Evolutionary conservation across 352 stramenopile genomes (phyloP).

Genomic region (Phytopythium oedochilum): DNA sequence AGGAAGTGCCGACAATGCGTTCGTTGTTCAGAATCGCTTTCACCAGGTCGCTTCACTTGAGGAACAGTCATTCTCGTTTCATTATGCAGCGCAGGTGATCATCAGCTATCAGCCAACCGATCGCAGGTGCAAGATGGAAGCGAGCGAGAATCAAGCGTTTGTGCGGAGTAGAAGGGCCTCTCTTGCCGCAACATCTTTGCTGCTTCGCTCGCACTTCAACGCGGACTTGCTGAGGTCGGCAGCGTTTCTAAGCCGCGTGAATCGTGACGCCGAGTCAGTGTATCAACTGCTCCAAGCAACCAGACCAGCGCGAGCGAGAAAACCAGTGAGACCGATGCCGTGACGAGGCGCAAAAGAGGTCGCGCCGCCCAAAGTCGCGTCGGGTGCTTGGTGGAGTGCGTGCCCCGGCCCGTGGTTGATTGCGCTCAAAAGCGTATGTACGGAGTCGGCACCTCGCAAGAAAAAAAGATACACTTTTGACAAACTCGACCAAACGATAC

Average conservation of each 20-base stretch:
- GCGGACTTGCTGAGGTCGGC: neutral
- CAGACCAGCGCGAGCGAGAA: neutral
- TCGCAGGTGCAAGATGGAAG: too few species aligned
- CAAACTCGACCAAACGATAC: neutral
- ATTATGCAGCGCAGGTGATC: too few species aligned
- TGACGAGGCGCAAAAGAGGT: neutral
- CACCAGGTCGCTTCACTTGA: too few species aligned
- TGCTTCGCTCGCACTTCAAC: constrained; percentile 1
- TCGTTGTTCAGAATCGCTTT: too few species aligned
- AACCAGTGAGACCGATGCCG: neutral
- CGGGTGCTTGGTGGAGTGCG: neutral
- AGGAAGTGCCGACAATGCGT: too few species aligned
- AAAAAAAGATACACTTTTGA: neutral
- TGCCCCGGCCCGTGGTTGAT: neutral
- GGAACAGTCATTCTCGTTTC: too few species aligned
- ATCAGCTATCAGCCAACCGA: too few species aligned
- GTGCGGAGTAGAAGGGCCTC: too few species aligned
- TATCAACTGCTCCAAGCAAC: neutral
- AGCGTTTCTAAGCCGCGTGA: neutral
- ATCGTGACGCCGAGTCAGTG: neutral
- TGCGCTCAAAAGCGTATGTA: neutral
- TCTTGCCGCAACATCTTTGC: neutral
- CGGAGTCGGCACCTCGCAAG: neutral
- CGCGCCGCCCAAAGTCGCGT: too few species aligned
- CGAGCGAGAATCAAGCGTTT: neutral